Conservation (phyloP, 345 rosid genomes). For the Punica granatum region DNA sequence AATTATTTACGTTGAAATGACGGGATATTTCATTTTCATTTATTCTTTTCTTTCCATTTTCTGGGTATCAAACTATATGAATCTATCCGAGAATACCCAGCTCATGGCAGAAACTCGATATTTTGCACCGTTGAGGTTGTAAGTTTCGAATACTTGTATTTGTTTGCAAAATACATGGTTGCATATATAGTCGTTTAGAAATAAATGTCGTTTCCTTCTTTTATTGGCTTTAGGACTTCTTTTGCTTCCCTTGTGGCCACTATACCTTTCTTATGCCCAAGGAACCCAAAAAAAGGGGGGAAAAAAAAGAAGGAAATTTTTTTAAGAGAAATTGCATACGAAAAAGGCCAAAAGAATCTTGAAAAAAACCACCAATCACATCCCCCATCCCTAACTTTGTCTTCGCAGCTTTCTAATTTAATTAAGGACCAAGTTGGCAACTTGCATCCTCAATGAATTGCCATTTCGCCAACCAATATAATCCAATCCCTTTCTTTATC, state of each 20-base stretch:
- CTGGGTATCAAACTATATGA: too few species aligned
- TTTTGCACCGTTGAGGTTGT: not conserved
- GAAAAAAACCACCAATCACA: not conserved
- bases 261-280: too few species aligned
- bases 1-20: too few species aligned
- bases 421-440: slow-evolving; percentile 11
- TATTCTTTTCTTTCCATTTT: too few species aligned
- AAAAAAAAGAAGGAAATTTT: not conserved
- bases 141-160: not conserved
- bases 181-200: too few species aligned
- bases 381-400: not conserved
- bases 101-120: not conserved
- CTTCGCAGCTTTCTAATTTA: not conserved
- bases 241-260: too few species aligned
- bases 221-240: too few species aligned
- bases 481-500: not conserved
- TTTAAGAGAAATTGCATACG: not conserved
- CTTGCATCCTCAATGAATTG: slow-evolving; percentile 3
- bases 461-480: not conserved
- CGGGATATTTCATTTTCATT: too few species aligned
- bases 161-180: too few species aligned
- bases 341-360: not conserved
- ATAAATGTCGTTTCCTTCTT: too few species aligned
- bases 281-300: not conserved
- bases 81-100: too few species aligned